Evolutionary conservation across 2,329 filamentous ascomycete species (phyloP), one percentile per base, ranked within the genome.

Genomic region (Penicillium freii): DNA sequence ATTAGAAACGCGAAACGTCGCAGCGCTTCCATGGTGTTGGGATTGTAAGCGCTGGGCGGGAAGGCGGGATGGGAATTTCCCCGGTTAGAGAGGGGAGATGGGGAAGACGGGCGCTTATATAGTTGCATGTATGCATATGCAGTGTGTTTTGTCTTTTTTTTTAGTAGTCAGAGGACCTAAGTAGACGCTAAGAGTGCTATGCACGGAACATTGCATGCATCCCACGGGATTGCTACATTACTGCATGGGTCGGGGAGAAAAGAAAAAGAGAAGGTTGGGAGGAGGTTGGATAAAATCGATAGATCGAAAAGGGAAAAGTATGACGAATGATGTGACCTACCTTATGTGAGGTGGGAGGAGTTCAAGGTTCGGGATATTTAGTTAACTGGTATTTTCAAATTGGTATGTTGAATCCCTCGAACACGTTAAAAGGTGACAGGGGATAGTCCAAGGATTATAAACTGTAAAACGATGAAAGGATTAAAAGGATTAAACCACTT

Each of bases 341-440:
- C 62, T 64, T 51, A 64, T 65, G 63, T 53, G 62, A 65, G 63
- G 56, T 57, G 54, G 31, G 33, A 54, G 54, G 58, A 59, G 58
- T 38, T 2, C 17, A 38, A 38, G 34, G 36, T 39, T 60, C 54
- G 54, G 54, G 60, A 57, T 54, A 42, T 29, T 44, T 19, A n/a
- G 25, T 27, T 27, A 23, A n/a, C 15, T 38, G 15, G 29, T 31
- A 11, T 33, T 33, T 36, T 36, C 6, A 1, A 9, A 9, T n/a
- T 23, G 2, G 60, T 19, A 62, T 63, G 54, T 45, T 27, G 38
- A 23, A 23, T 25, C 25, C 56, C 60, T 61, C 54, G 58, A 62
- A 62, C 56, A 61, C 60, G 56, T 52, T 58, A 47, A 33, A 54
- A 52, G 57, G 43, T 64, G 57, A 65, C 63, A 64, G 62, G 62